Evolutionary conservation across 129 eudicot species (phyloP).

Genomic region (Rutidosis leptorrhynchoides): DNA sequence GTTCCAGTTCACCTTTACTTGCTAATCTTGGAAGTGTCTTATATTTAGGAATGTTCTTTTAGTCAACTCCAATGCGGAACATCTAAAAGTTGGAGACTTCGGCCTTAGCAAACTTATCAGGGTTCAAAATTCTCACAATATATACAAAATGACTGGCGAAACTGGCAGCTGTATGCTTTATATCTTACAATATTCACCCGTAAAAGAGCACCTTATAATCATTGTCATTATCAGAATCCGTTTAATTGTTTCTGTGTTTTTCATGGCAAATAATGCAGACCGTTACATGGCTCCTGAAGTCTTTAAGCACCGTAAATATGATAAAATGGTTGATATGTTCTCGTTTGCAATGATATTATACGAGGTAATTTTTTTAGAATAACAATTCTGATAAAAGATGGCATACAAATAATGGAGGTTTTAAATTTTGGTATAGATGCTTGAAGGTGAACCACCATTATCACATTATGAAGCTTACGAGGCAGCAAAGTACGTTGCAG

Average conservation of each 20-base stretch:
- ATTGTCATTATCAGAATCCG: constrained; percentile 1
- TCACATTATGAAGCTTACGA: constrained; percentile 82
- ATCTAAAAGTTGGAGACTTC: constrained; percentile 94
- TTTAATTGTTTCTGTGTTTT: constrained; percentile 1
- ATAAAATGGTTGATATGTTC: constrained; percentile 94
- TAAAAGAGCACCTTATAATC: background rate
- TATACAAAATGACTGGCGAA: constrained; percentile 97
- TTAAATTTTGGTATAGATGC: constrained; percentile 54
- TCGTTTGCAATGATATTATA: constrained; percentile 94
- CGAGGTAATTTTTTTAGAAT: constrained; percentile 52
- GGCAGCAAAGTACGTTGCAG: constrained; percentile 85
- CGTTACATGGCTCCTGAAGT: constrained; percentile 99
- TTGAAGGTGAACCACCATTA: constrained; percentile 95
- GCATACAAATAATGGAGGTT: background rate
- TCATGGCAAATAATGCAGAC: constrained; percentile 39
- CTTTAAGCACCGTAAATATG: constrained; percentile 92
- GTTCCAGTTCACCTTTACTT: background rate
- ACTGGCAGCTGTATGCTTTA: constrained; percentile 92
- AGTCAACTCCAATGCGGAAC: constrained; percentile 92
- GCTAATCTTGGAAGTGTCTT: constrained; percentile 14
- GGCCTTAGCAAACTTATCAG: constrained; percentile 93
- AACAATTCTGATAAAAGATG: constrained; percentile 8
- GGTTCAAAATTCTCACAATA: constrained; percentile 86
- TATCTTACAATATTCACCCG: background rate
- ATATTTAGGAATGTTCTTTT: constrained; percentile 82